Evolutionary conservation across 2,329 filamentous ascomycete species (phyloP).

Genomic region (Dryadomyces sulphureus): DNA sequence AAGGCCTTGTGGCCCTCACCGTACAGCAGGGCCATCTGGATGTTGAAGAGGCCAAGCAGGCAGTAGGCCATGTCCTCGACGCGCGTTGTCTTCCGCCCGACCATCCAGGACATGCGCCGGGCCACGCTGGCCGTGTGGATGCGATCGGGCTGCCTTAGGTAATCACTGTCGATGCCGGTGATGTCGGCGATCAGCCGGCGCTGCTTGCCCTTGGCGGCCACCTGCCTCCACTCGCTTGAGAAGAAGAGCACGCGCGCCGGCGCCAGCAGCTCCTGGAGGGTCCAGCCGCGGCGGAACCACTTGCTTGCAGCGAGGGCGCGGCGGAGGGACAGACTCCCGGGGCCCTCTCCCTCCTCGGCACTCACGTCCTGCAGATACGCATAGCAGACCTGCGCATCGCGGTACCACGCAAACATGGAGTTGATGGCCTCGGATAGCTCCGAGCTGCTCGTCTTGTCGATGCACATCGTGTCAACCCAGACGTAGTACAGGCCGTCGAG

Average conservation of each 20-base stretch:
- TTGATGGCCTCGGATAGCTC: conserved; percentile 20
- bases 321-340: no score
- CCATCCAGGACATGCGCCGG: conserved; percentile 15
- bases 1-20: conserved; percentile 15
- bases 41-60: conserved; percentile 15
- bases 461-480: conserved; percentile 25
- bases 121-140: conserved; percentile 9
- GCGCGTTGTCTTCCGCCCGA: conserved; percentile 11
- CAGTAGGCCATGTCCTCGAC: conserved; percentile 16
- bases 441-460: conserved; percentile 19
- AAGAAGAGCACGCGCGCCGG: conserved; percentile 11
- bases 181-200: conserved; percentile 13
- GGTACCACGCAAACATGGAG: conserved; percentile 18
- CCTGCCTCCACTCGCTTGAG: conserved; percentile 9
- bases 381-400: conserved; percentile 19
- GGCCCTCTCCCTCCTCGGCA: neutral
- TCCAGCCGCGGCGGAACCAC: conserved; percentile 13
- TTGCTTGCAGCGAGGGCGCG: neutral
- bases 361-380: conserved; percentile 17
- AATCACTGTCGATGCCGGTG: conserved; percentile 16
- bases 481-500: conserved; percentile 16
- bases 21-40: conserved; percentile 18
- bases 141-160: conserved; percentile 7
- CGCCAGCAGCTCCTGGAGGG: conserved; percentile 13
- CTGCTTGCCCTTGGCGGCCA: conserved; percentile 13